Evolutionary conservation across 192 early-diverging fungal genomes (phyloP).

Genomic region (Haplosporangium gracile): DNA sequence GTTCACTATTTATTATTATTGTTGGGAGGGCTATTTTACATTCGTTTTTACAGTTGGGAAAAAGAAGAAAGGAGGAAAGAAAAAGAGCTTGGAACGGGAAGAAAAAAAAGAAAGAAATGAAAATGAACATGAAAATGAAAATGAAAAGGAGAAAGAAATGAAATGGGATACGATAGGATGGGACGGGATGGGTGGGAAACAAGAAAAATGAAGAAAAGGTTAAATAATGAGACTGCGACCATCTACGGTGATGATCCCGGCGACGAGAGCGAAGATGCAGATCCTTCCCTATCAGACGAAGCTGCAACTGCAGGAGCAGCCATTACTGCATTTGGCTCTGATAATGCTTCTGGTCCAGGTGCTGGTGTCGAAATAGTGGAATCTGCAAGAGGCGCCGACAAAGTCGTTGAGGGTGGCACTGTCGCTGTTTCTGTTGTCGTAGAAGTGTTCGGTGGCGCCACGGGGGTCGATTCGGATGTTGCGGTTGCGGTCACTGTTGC

Average conservation of each 20-base stretch:
- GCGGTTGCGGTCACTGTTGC: not conserved
- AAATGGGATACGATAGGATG: not conserved
- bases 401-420: not conserved
- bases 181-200: not conserved
- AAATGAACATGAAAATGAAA: too few relatives aligned
- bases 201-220: not conserved
- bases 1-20: not conserved
- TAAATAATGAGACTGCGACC: not conserved
- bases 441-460: not conserved
- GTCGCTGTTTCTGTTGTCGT: not conserved
- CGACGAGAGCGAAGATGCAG: slow-evolving; percentile 5
- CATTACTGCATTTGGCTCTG: not conserved
- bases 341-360: not conserved
- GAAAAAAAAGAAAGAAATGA: not conserved
- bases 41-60: not conserved
- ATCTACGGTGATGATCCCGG: slow-evolving; percentile 7
- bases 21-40: not conserved
- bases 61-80: not conserved
- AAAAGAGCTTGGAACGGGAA: not conserved
- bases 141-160: not conserved
- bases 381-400: not conserved
- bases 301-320: not conserved
- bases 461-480: not conserved
- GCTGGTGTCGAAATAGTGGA: not conserved
- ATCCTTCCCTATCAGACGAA: not conserved